Base-by-base conservation (phyloP, 192 early-diverging fungal species). In the Linnemannia exigua region DNA sequence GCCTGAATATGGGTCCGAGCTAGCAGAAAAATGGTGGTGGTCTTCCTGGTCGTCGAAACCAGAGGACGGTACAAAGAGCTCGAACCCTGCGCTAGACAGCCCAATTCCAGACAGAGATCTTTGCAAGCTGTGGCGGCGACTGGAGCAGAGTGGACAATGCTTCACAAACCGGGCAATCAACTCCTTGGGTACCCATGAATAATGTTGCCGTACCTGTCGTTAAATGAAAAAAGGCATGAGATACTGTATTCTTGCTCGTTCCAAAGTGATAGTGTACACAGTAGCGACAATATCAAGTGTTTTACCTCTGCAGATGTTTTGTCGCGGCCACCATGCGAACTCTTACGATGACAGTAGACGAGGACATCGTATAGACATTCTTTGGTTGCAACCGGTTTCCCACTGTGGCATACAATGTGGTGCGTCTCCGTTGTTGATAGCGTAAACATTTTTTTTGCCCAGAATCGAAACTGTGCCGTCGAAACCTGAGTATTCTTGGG, bases 401-500 rank as follows among this genome's bases (percentile, higher is more conserved):
- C 88, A 20, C 86, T 79, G 76, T 90, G 89, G 33, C 80, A 87
- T 22, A 90, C 80, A 28, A 84, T 67, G 46, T 88, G 81, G 15
- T 69, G 68, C 14, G 52, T 68, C n/a, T 25, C 47, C 19, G 75
- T 66, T 16, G 76, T 70, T 11, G 76, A 77, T 17, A 90, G 84
- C 33, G 80, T 73, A 77, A 90, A 90, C 89, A 90, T 90, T 46
- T 90, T 90, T 72, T 90, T 90, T 22, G 86, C 89, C 89, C 89
- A 90, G 76, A 90, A 90, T 33, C 89, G 83, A 69, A 90, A 90
- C 68, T 90, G 89, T 2, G 89, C 89, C 36, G 89, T 90, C 28
- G 89, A 90, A 8, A 88, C 77, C 19, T 84, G 67, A 1, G 89
- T 90, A 67, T 90, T 90, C 33, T 81, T 86, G 33, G 89, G 89